These are phyloP conservation scores for Amphichorda felina DNA, from an alignment of 2,329 filamentous ascomycete species.

Conservation along the genomic window DNA sequence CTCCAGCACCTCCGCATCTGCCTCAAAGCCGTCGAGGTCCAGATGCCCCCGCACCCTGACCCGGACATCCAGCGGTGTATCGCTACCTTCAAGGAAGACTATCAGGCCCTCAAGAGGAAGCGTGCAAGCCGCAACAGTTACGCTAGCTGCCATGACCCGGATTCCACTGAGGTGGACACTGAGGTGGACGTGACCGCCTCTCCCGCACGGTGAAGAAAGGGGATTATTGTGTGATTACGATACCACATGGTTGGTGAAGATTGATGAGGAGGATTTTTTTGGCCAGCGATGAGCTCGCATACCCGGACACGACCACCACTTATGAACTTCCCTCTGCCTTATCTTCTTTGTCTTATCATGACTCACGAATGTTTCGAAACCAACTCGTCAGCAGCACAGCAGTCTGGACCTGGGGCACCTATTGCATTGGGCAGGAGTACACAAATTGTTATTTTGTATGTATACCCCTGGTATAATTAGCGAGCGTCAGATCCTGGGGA, in stretches of 20 bases:
- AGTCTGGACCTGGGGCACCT: too few relatives aligned
- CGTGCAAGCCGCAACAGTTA: constrained; percentile 20
- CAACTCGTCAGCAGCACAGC: too few relatives aligned
- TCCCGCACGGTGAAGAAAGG: background rate
- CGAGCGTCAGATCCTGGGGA: too few relatives aligned
- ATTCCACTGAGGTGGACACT: too few relatives aligned
- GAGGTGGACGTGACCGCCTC: background rate
- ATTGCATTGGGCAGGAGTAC: too few relatives aligned
- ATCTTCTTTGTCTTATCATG: too few relatives aligned
- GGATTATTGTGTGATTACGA: background rate
- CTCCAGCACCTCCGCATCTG: constrained; percentile 50
- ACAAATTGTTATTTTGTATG: too few relatives aligned
- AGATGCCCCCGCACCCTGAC: constrained; percentile 39
- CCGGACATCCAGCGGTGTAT: constrained; percentile 47
- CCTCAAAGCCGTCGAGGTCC: constrained; percentile 50
- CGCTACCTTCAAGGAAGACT: constrained; percentile 49
- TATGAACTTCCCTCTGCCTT: too few relatives aligned
- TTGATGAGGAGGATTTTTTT: background rate
- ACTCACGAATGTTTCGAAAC: too few relatives aligned
- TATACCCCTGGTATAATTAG: too few relatives aligned
- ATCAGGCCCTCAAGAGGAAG: constrained; percentile 34
- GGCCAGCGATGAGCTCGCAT: too few relatives aligned
- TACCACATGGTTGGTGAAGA: background rate
- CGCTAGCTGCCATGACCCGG: constrained; percentile 8
- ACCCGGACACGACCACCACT: too few relatives aligned